These are phyloP conservation scores for Cryphonectria naterciae DNA, from an alignment of 2,329 filamentous ascomycete genomes.

Conservation along the genomic window DNA sequence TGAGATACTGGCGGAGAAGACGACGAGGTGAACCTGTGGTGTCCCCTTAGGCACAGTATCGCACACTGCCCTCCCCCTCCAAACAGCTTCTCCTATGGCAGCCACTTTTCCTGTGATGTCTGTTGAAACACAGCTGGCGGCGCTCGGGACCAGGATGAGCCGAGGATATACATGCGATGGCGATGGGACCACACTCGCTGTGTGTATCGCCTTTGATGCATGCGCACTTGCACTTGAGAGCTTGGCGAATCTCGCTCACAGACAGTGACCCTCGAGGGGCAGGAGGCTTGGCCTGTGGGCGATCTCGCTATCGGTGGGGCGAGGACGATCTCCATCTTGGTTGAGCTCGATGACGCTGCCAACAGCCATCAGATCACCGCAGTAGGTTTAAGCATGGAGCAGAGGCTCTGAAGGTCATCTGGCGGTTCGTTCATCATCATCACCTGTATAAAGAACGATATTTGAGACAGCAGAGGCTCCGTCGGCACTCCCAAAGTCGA, in stretches of 20 bases:
- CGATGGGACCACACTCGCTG: not conserved
- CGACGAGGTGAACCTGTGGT: conserved; percentile 14
- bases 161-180: conserved; percentile 49
- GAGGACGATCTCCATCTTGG: not conserved
- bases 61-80: not conserved
- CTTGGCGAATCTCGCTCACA: not conserved
- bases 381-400: not conserved
- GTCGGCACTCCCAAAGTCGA: not conserved
- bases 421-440: not conserved
- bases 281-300: not conserved
- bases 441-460: not conserved
- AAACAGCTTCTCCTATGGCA: not conserved
- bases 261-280: not conserved
- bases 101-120: not conserved
- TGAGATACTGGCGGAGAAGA: conserved; percentile 41
- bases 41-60: not conserved
- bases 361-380: not conserved
- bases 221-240: not conserved
- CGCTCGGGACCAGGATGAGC: not conserved
- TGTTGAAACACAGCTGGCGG: not conserved
- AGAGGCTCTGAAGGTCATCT: not conserved
- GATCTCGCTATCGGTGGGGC: not conserved
- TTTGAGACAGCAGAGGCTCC: not conserved
- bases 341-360: not conserved
- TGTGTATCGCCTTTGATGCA: not conserved